Evolutionary conservation across 2,329 filamentous ascomycete genomes (phyloP).

Genomic region (Apiospora arundinis): DNA sequence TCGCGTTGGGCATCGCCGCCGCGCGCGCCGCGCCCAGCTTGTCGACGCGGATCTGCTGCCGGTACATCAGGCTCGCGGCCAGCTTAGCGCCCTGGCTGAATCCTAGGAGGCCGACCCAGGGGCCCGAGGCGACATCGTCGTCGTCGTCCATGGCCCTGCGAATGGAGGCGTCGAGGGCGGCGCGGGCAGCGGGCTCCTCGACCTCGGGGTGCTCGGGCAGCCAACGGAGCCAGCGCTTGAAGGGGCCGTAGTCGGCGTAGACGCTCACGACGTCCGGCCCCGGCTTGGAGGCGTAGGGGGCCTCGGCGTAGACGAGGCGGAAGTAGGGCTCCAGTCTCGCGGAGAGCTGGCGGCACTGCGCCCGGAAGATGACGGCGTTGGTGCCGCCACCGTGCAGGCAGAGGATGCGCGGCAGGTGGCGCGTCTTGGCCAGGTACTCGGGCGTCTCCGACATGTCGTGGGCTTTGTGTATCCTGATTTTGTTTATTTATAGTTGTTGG

Average conservation of each 20-base stretch:
- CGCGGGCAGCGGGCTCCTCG: slow-evolving; percentile 50
- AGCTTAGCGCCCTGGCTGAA: slow-evolving; percentile 73
- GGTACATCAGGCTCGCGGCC: slow-evolving; percentile 62
- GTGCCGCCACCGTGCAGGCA: slow-evolving; percentile 83
- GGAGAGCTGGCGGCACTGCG: slow-evolving; percentile 66
- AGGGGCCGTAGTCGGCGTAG: slow-evolving; percentile 71
- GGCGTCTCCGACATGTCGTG: slow-evolving; percentile 4
- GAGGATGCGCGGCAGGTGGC: slow-evolving; percentile 68
- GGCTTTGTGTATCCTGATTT: background rate
- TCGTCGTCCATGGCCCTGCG: slow-evolving; percentile 55
- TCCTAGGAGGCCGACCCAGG: slow-evolving; percentile 66
- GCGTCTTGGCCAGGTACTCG: slow-evolving; percentile 25
- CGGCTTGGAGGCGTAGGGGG: slow-evolving; percentile 66
- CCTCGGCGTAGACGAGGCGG: slow-evolving; percentile 76
- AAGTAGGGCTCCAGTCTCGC: slow-evolving; percentile 60
- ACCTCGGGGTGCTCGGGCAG: slow-evolving; percentile 59
- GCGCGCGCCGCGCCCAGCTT: slow-evolving; percentile 37
- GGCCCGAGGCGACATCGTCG: slow-evolving; percentile 55
- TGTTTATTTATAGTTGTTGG: background rate
- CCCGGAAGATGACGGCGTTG: slow-evolving; percentile 71
- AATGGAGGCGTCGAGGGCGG: slow-evolving; percentile 48
- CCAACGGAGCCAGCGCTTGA: slow-evolving; percentile 68
- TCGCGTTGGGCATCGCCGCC: slow-evolving; percentile 24
- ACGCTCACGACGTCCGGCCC: slow-evolving; percentile 68
- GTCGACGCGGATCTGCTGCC: slow-evolving; percentile 63